A percentile compares a stretch with the other conserved stretches of the same genome.
Conservation (phyloP, 768 basidiomycete genomes). For the Boletus huronensis region DNA sequence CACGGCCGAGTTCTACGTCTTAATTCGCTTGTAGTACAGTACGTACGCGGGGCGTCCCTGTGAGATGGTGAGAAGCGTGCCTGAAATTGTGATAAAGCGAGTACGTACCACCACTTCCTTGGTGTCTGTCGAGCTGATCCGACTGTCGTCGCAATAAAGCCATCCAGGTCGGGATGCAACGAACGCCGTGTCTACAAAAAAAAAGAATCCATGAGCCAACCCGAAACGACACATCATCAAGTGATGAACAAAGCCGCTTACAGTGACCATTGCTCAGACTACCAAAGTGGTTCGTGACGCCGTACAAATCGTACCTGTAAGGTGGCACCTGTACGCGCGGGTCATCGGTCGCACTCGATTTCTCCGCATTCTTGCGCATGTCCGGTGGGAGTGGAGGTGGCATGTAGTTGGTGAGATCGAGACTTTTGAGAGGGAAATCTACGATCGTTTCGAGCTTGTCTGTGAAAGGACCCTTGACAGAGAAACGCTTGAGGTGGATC, state of each 20-base stretch:
- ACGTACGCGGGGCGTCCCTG: slow-evolving; percentile 72
- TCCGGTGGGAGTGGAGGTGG: slow-evolving; percentile 74
- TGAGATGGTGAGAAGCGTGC: slow-evolving; percentile 26
- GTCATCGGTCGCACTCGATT: slow-evolving; percentile 51
- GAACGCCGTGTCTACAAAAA: slow-evolving; percentile 78
- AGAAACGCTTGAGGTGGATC: slow-evolving; percentile 91
- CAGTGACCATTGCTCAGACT: slow-evolving; percentile 95
- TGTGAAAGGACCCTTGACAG: slow-evolving; percentile 85
- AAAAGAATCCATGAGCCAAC: background rate
- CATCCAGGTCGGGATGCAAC: slow-evolving; percentile 85
- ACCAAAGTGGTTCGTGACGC: slow-evolving; percentile 94
- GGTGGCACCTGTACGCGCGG: slow-evolving; percentile 82
- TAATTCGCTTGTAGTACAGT: slow-evolving; percentile 71
- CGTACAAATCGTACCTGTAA: slow-evolving; percentile 92
- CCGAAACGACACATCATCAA: background rate
- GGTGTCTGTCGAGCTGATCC: slow-evolving; percentile 66
- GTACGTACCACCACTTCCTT: slow-evolving; percentile 79
- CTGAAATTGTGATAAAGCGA: background rate
- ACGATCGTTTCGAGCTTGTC: slow-evolving; percentile 96
- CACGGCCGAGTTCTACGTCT: slow-evolving; percentile 12
- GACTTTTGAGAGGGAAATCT: slow-evolving; percentile 71
- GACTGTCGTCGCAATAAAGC: slow-evolving; percentile 94
- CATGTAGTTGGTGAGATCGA: slow-evolving; percentile 79
- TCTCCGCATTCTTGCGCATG: slow-evolving; percentile 48
- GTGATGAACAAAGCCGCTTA: slow-evolving; percentile 40